Evolutionary conservation across 2,329 filamentous ascomycete species (phyloP), one percentile per base, ranked within the genome.

Genomic region (Thielaviopsis punctulata): DNA sequence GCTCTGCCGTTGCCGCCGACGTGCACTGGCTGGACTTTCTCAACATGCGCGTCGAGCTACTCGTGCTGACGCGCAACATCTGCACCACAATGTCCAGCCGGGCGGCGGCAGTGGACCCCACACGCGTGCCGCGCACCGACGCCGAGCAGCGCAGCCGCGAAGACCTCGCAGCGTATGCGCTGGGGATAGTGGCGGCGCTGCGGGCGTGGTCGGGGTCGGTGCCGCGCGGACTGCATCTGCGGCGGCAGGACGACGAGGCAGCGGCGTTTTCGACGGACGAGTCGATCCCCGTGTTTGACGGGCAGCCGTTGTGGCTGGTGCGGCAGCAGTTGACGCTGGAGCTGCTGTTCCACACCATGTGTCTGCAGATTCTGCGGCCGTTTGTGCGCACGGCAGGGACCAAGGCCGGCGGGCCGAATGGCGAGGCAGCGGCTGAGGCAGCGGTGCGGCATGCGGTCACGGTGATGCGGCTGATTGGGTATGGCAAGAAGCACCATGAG

Each of bases 11-110:
- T 18, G 22, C 45, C 12, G 30, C 23, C 7, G 25, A 23, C 15
- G 33, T 48, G 13, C 51, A 52, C 33, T 52, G 51, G 51, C 46
- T 52, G 4, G 51, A 52, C 15, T 52, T 52, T 9, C 30, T 52
- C 15, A 52, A 52, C 18, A 49, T 48, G 30, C 51, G 51, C 25
- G 51, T 46, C 15, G 51, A 52, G 19, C 36, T 52, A 18, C 36
- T 49, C 5, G 51, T 48, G 7, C 51, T 52, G 19, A 45, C 44
- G 7, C 45, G 25, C 18, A 52, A 36, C 13, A 52, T 52, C 33
- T n/a, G 24, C 18, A 48, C 23, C 4, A 21, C 46, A 18, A 45
- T 48, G 6, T 48, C 51, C 2, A 23, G 24, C 15, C 24, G 36
- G 13, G 48, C 22, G 15, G 36, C 33, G 2, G 27, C 33, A 7